Evolutionary conservation across 768 basidiomycete species (phyloP), one percentile per base, ranked within the genome.

Genomic region (Thelephora ganbajun): DNA sequence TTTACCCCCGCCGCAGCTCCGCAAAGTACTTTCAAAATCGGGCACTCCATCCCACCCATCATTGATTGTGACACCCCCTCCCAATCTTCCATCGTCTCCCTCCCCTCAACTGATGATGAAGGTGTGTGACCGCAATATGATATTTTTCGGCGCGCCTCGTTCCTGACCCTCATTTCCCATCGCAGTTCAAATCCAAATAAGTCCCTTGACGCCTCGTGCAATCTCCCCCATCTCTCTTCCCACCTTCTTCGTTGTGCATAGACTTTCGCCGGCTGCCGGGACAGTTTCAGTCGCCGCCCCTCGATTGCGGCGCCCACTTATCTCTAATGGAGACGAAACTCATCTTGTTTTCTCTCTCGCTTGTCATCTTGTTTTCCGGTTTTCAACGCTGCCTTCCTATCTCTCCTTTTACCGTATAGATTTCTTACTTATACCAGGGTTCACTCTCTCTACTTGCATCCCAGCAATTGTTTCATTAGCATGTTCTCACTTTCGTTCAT

Each of bases 21-120:
- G 77, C 68, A 77, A 77, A 55, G 79, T 76, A 43, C 65, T 86
- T 45, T 75, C 76, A 20, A 67, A 79, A 72, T 69, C 69, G 43
- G 54, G 61, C 18, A 54, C 62, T 9, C 59, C 63, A 16, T 45
- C 47, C 44, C 57, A 53, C 36, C 50, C 56, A 16, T 37, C 50
- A 11, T 33, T 45, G 43, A 58, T 55, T 52, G 49, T 52, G 26
- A 44, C 50, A 20, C 4, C 35, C 22, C 41, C 48, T 26, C 35
- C 46, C 37, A 37, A 43, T 48, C 48, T 42, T 41, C 26, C 37
- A 34, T 41, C 3, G 26, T 36, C 51, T 18, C 43, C 45, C 34
- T 23, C 39, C 2, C 39, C 39, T 16, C 39, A 41, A 22, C 39
- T 41, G 16, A 41, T 22, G 16, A 41, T 41, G 39, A 41, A 41